Conservation (phyloP, 108 stramenopile genomes). For the Fragilaria crotonensis region DNA sequence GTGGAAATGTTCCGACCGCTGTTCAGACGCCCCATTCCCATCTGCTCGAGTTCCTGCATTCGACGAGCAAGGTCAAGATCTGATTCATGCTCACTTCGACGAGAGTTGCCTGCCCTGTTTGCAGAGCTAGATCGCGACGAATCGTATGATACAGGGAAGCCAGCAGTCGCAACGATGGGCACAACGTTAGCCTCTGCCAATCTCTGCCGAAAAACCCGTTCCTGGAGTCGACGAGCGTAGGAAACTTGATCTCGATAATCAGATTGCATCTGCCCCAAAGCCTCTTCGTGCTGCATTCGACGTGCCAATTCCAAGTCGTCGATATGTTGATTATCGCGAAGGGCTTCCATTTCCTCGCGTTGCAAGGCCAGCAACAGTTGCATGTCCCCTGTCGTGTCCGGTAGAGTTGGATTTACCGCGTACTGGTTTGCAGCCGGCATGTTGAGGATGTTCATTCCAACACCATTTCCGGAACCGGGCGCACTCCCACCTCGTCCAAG, state of each 20-base stretch:
- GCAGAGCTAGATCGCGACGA: neutral
- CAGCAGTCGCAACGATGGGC: neutral
- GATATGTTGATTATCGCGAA: neutral
- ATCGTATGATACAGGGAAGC: too few relatives aligned
- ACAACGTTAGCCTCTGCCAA: neutral
- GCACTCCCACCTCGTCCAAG: slow-evolving; percentile 1
- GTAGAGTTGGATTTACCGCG: neutral
- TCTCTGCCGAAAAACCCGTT: neutral
- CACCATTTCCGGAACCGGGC: neutral
- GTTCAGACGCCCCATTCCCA: neutral
- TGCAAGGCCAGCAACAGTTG: neutral
- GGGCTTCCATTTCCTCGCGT: neutral
- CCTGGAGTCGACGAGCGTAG: slow-evolving; percentile 1
- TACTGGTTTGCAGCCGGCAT: neutral
- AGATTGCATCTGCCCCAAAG: neutral
- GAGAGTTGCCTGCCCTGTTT: neutral
- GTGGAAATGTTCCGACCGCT: neutral
- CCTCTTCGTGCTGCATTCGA: slow-evolving; percentile 2
- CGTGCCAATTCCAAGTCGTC: slow-evolving; percentile 3
- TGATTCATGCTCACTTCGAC: slow-evolving; percentile 4
- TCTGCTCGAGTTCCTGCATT: slow-evolving; percentile 7
- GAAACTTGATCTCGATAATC: neutral
- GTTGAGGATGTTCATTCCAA: neutral
- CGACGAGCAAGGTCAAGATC: slow-evolving; percentile 5
- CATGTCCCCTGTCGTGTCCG: neutral